A percentile compares a stretch with the other conserved stretches of the same genome.
These are phyloP conservation scores for Sporothrix curviconia DNA, from an alignment of 2,329 filamentous ascomycete species.

Conservation along the genomic window DNA sequence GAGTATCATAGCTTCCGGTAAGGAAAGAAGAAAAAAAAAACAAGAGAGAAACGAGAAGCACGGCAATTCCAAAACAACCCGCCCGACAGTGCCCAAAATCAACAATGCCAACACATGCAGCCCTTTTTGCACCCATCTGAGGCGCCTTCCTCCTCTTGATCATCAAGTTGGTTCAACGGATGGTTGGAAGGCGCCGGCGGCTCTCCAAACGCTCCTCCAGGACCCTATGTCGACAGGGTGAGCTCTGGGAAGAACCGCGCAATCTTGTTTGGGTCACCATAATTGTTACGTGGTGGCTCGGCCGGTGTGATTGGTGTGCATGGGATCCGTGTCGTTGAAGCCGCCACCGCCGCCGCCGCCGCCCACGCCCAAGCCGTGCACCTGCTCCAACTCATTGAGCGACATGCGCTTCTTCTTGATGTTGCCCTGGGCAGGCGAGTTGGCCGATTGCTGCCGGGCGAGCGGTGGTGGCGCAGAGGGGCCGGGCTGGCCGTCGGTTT, in stretches of 20 bases:
- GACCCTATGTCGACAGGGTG: conserved; percentile 18
- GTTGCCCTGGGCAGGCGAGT: conserved; percentile 29
- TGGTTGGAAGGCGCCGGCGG: too few relatives aligned
- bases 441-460: conserved; percentile 18
- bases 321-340: conserved; percentile 16
- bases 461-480: not conserved
- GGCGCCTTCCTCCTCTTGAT: too few relatives aligned
- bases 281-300: conserved; percentile 28
- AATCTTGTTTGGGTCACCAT: conserved; percentile 34
- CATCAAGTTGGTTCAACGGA: too few relatives aligned
- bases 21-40: not conserved
- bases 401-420: conserved; percentile 35
- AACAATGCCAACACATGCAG: not conserved
- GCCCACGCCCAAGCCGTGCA: not conserved
- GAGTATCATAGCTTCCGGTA: conserved; percentile 6
- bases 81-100: not conserved
- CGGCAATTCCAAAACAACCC: not conserved
- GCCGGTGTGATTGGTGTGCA: conserved; percentile 23
- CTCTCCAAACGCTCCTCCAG: not conserved
- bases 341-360: not conserved
- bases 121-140: not conserved
- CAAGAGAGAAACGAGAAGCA: not conserved
- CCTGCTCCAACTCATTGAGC: conserved; percentile 25
- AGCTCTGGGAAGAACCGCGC: conserved; percentile 33
- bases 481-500: not conserved